A percentile compares a stretch with the other conserved stretches of the same genome.
These are phyloP conservation scores for Coelastrella sp. DNA, from an alignment of 139 green algal genomes.

Conservation along the genomic window DNA sequence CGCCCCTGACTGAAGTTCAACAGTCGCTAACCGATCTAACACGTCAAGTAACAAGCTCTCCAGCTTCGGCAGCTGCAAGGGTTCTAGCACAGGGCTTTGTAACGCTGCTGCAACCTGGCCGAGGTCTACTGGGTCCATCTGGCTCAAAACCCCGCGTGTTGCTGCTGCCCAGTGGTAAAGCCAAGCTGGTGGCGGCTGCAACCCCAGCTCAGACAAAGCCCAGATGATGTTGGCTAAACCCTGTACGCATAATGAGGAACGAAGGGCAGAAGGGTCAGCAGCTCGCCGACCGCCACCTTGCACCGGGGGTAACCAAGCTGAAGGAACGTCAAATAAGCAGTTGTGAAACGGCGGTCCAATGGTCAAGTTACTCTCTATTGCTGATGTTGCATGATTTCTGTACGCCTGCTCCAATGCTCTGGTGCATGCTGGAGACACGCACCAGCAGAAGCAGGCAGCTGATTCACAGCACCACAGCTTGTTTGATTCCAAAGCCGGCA, in stretches of 20 bases:
- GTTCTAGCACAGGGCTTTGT: background rate
- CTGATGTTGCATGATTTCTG: too few species aligned
- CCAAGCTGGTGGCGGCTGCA: conserved; percentile 57
- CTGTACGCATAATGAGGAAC: background rate
- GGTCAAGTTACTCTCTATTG: too few species aligned
- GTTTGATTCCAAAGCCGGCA: too few species aligned
- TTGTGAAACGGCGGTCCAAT: too few species aligned
- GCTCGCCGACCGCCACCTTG: too few species aligned
- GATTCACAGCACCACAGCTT: too few species aligned
- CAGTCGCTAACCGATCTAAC: conserved; percentile 3
- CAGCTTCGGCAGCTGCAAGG: conserved; percentile 38
- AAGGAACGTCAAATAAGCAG: too few species aligned
- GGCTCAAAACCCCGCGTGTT: background rate
- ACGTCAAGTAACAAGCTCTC: conserved; percentile 24
- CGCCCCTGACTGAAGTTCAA: conserved; percentile 5
- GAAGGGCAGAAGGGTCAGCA: too few species aligned
- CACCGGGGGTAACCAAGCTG: too few species aligned
- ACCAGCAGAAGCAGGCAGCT: too few species aligned
- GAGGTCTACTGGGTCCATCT: conserved; percentile 47
- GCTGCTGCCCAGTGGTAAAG: conserved; percentile 46
- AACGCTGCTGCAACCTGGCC: conserved; percentile 35
- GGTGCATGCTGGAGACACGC: too few species aligned
- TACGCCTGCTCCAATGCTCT: too few species aligned
- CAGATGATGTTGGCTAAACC: conserved; percentile 53
- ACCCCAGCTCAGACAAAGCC: conserved; percentile 50